A percentile compares a stretch with the other conserved stretches of the same genome.
These are phyloP conservation scores for Lactarius hatsudake DNA, from an alignment of 768 basidiomycete genomes.

Conservation along the genomic window DNA sequence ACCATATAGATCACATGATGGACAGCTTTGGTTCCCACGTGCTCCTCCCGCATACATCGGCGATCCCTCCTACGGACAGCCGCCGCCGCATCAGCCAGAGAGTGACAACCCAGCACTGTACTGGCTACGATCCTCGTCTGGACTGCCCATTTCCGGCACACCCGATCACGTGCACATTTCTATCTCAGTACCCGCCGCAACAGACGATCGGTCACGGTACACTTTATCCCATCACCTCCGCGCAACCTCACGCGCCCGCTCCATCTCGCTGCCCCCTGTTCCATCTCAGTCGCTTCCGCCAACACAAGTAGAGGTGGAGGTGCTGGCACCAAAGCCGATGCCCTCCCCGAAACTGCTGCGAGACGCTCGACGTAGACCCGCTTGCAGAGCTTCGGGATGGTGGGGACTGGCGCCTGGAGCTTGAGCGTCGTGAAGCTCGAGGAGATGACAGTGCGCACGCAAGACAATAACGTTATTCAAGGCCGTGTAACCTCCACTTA, in stretches of 20 bases:
- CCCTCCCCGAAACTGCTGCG: conserved; percentile 58
- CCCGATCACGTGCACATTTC: conserved; percentile 35
- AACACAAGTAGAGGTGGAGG: conserved; percentile 29
- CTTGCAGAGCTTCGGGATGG: conserved; percentile 7
- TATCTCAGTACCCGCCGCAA: conserved; percentile 29
- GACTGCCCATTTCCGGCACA: conserved; percentile 36
- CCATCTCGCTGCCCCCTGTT: conserved; percentile 61
- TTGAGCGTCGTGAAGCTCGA: conserved; percentile 63
- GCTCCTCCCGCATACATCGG: conserved; percentile 8
- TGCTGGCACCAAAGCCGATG: conserved; percentile 64
- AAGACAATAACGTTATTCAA: no score
- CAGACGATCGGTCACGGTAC: conserved; percentile 60
- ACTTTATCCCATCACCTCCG: conserved; percentile 57
- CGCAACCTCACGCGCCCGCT: conserved; percentile 53
- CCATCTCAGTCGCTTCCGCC: conserved; percentile 39
- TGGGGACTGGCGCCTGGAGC: conserved; percentile 41
- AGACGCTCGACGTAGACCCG: background rate
- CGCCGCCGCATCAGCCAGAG: conserved; percentile 43
- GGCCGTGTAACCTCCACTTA: no score
- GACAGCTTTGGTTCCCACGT: conserved; percentile 34
- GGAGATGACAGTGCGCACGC: no score
- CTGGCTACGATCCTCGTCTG: conserved; percentile 35
- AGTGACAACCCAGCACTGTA: conserved; percentile 45
- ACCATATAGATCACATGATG: conserved; percentile 31
- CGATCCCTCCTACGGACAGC: conserved; percentile 16